phyloP scores from a whole-genome alignment of 2,329 filamentous ascomycete species.

The Aspergillus niger region DNA sequence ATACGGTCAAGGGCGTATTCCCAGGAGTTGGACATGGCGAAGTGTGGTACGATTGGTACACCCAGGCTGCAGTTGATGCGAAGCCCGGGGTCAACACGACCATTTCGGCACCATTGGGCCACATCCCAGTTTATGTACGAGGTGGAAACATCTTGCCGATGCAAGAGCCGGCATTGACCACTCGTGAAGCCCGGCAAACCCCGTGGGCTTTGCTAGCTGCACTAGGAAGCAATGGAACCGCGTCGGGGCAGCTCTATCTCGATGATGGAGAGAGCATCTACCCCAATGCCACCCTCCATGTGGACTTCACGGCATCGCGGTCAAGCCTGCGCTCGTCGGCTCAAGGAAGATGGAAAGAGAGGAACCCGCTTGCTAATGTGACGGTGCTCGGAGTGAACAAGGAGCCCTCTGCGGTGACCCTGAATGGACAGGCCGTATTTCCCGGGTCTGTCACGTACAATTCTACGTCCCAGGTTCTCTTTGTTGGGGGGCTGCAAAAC shows the following conservation, averaged over 20 bases:
- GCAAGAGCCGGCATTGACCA: conserved; percentile 70
- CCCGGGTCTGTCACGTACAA: conserved; percentile 53
- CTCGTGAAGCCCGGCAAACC: conserved; percentile 61
- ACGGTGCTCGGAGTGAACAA: conserved; percentile 61
- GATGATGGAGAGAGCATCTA: conserved; percentile 72
- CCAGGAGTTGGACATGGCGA: conserved; percentile 63
- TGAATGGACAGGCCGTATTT: conserved; percentile 54
- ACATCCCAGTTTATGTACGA: conserved; percentile 72
- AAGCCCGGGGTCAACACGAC: conserved; percentile 59
- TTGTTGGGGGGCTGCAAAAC: conserved; percentile 53
- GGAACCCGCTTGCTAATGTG: conserved; percentile 62
- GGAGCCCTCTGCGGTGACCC: conserved; percentile 47
- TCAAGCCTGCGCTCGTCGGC: conserved; percentile 53
- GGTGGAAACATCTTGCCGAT: conserved; percentile 68
- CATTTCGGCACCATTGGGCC: conserved; percentile 62
- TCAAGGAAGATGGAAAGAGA: conserved; percentile 57
- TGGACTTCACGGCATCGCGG: conserved; percentile 41
- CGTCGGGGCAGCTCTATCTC: conserved; percentile 66
- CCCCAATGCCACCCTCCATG: conserved; percentile 57
- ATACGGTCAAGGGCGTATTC: conserved; percentile 68
- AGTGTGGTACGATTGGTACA: conserved; percentile 81
- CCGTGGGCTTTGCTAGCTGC: conserved; percentile 69
- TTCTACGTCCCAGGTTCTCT: conserved; percentile 50
- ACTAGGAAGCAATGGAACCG: conserved; percentile 56
- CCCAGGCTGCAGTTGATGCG: conserved; percentile 57